phyloP scores from a whole-genome alignment of 345 rosid species.

The Pistacia atlantica region DNA sequence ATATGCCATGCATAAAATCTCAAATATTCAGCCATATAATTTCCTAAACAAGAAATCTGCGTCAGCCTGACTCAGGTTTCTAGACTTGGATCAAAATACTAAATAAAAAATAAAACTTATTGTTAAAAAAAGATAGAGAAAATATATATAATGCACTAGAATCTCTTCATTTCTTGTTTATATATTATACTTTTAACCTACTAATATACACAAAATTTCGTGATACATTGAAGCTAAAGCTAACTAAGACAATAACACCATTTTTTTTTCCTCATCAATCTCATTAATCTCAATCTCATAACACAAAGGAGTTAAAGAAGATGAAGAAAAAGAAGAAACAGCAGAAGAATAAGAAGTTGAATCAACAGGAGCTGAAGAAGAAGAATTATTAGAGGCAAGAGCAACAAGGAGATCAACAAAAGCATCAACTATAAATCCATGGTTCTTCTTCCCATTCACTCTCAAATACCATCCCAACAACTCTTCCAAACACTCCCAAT shows the following conservation, averaged over 20 bases:
- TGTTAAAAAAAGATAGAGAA: not conserved
- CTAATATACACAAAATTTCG: constrained; percentile 23
- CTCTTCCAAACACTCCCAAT: constrained; percentile 78
- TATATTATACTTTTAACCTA: not conserved
- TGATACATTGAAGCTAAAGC: not conserved
- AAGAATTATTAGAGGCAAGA: constrained; percentile 23
- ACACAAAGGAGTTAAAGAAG: constrained; percentile 28
- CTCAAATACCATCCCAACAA: constrained; percentile 77
- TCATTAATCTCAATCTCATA: constrained; percentile 22
- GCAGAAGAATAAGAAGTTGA: constrained; percentile 51
- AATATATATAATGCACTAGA: not conserved
- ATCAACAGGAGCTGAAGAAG: not conserved
- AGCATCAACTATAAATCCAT: constrained; percentile 70
- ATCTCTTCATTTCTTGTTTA: not conserved
- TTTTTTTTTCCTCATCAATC: constrained; percentile 12
- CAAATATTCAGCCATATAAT: too few species aligned
- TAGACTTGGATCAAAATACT: too few species aligned
- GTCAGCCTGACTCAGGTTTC: too few species aligned
- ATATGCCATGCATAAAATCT: too few species aligned
- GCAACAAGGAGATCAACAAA: constrained; percentile 69
- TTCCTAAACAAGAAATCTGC: too few species aligned
- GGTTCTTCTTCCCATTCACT: constrained; percentile 72
- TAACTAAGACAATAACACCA: constrained; percentile 11
- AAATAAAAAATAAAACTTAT: too few species aligned
- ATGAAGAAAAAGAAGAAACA: constrained; percentile 42